Evolutionary conservation across 1,139 yeast genomes (phyloP).

Genomic region (Suhomyces choctaworum): DNA sequence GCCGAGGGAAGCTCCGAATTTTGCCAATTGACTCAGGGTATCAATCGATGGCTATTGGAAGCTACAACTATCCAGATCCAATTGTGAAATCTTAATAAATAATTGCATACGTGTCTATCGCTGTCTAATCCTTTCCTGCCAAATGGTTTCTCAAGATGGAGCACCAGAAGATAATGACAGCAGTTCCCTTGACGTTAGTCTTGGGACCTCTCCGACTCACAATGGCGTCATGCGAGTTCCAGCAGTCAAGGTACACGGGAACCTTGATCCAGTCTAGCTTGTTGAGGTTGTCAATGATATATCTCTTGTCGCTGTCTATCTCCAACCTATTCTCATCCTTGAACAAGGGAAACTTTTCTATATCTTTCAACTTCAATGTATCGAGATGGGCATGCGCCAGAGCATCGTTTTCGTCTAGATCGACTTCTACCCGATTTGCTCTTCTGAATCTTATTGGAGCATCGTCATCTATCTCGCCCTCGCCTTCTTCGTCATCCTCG

Average conservation of each 20-base stretch:
- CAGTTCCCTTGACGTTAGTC: constrained; percentile 54
- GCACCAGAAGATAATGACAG: constrained; percentile 54
- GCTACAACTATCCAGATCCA: too few relatives aligned
- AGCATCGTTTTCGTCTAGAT: constrained; percentile 30
- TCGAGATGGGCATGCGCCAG: constrained; percentile 21
- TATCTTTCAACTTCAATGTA: constrained; percentile 21
- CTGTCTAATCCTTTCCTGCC: constrained; percentile 1
- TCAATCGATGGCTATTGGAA: too few relatives aligned
- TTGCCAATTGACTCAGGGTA: too few relatives aligned
- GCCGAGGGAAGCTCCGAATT: too few relatives aligned
- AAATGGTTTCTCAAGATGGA: constrained; percentile 43
- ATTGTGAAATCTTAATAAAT: too few relatives aligned
- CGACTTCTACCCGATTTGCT: constrained; percentile 20
- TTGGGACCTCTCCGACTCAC: constrained; percentile 65
- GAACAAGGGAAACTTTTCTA: constrained; percentile 32
- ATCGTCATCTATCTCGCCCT: constrained; percentile 8
- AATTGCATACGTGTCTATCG: too few relatives aligned
- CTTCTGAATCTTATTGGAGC: constrained; percentile 2
- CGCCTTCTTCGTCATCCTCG: constrained; percentile 16
- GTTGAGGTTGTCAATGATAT: constrained; percentile 53
- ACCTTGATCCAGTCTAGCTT: constrained; percentile 63
- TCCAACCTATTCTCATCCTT: constrained; percentile 31
- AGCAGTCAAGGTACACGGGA: constrained; percentile 61
- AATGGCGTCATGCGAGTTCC: constrained; percentile 74
- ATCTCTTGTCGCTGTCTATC: constrained; percentile 40